phyloP scores from a whole-genome alignment of 163 green algal genomes.

The Chlorella variabilis region DNA sequence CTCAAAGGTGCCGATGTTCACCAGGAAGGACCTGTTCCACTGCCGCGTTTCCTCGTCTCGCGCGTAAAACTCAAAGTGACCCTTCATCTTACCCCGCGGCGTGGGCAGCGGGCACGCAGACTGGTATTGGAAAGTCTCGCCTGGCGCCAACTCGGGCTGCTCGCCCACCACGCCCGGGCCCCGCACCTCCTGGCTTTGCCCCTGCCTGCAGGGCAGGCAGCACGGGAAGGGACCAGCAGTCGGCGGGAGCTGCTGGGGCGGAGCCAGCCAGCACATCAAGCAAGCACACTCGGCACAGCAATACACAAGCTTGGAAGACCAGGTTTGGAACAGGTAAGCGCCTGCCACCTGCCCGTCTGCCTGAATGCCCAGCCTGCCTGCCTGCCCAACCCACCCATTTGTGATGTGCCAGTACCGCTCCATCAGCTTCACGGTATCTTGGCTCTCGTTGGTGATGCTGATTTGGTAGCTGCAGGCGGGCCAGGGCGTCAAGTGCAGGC shows the following conservation, averaged over 20 bases:
- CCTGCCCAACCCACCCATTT: too few relatives aligned
- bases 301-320: too few relatives aligned
- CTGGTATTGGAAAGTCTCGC: conserved; percentile 30
- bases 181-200: conserved; percentile 20
- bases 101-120: conserved; percentile 43
- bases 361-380: too few relatives aligned
- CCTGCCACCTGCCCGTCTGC: too few relatives aligned
- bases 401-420: conserved; percentile 32
- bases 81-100: conserved; percentile 37
- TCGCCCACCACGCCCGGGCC: conserved; percentile 38
- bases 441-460: conserved; percentile 34
- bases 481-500: neutral
- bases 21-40: conserved; percentile 40
- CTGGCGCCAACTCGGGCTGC: conserved; percentile 37
- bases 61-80: conserved; percentile 24
- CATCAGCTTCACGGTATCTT: conserved; percentile 44
- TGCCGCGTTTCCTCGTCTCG: neutral
- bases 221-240: too few relatives aligned
- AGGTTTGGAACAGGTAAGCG: too few relatives aligned
- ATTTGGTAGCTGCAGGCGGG: conserved; percentile 39
- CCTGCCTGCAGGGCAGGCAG: too few relatives aligned
- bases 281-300: too few relatives aligned
- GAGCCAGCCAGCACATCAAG: too few relatives aligned
- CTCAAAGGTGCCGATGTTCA: conserved; percentile 38
- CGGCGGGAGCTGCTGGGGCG: too few relatives aligned